Percentiles rank a stretch among this genome's conserved stretches.
Conservation (phyloP, 352 stramenopile species). For the Phytophthora constricta region DNA sequence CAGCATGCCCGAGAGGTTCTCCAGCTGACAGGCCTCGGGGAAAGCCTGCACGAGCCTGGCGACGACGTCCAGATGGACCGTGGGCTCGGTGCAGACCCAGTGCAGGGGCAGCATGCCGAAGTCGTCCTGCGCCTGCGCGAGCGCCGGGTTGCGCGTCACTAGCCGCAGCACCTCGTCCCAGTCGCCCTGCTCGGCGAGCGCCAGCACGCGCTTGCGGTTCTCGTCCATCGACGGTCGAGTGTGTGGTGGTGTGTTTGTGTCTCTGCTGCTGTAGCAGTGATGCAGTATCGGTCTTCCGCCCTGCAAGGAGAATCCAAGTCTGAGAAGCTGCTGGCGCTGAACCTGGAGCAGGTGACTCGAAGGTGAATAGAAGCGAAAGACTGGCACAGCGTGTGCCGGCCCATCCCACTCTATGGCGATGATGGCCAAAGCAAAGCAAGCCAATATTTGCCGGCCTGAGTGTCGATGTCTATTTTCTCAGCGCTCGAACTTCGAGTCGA, state of each 20-base stretch:
- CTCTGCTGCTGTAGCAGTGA: conserved; percentile 2
- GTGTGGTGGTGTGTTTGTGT: too few species aligned
- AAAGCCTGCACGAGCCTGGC: conserved; percentile 57
- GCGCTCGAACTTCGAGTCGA: too few species aligned
- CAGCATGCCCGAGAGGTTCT: conserved; percentile 83
- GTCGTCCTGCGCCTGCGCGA: conserved; percentile 76
- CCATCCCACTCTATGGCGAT: neutral
- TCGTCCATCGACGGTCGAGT: too few species aligned
- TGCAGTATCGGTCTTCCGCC: neutral
- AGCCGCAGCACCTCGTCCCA: conserved; percentile 62
- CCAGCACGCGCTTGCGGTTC: conserved; percentile 53
- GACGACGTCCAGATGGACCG: conserved; percentile 54
- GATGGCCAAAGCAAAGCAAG: too few species aligned
- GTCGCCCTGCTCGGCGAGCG: conserved; percentile 70
- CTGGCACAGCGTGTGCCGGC: neutral
- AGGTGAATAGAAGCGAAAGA: too few species aligned
- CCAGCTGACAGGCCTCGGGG: conserved; percentile 56
- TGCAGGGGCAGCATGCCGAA: conserved; percentile 88
- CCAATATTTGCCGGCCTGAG: neutral
- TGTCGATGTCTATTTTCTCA: too few species aligned
- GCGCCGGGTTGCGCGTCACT: conserved; percentile 39
- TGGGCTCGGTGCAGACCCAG: conserved; percentile 79
- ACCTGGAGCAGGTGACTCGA: neutral
- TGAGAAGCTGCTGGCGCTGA: neutral
- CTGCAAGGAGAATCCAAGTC: neutral